These are phyloP conservation scores for Corymbia calophylla DNA, from an alignment of 441 rosid species.

Conservation along the genomic window DNA sequence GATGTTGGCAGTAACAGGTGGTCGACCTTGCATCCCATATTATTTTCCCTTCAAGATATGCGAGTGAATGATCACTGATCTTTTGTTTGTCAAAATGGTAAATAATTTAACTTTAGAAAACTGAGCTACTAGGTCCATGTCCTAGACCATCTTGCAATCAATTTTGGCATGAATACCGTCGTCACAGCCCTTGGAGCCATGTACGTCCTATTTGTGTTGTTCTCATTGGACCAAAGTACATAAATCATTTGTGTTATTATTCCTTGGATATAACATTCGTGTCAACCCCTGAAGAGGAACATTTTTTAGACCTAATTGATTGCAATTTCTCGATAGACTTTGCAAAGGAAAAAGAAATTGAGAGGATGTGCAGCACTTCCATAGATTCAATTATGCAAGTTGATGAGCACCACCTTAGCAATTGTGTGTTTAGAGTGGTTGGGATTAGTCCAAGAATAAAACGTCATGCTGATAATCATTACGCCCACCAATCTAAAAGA, in stretches of 20 bases:
- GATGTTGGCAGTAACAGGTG: neutral
- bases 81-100: neutral
- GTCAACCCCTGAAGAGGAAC: neutral
- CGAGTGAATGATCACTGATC: neutral
- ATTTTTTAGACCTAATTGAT: neutral
- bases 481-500: neutral
- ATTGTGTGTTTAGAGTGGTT: neutral
- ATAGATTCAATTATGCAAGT: neutral
- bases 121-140: neutral
- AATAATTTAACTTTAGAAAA: neutral
- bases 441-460: neutral
- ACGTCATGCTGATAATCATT: neutral
- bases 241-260: neutral
- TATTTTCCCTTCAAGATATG: neutral
- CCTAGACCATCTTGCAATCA: neutral
- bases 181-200: neutral
- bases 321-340: neutral
- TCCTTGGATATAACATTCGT: neutral
- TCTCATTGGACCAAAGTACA: neutral
- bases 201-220: neutral
- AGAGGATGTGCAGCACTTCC: neutral
- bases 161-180: neutral
- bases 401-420: neutral
- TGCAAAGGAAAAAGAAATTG: neutral
- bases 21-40: neutral